A percentile compares a stretch with the other conserved stretches of the same genome.
Evolutionary conservation across 768 basidiomycete species (phyloP).

Genomic region (Lepiota venenata): DNA sequence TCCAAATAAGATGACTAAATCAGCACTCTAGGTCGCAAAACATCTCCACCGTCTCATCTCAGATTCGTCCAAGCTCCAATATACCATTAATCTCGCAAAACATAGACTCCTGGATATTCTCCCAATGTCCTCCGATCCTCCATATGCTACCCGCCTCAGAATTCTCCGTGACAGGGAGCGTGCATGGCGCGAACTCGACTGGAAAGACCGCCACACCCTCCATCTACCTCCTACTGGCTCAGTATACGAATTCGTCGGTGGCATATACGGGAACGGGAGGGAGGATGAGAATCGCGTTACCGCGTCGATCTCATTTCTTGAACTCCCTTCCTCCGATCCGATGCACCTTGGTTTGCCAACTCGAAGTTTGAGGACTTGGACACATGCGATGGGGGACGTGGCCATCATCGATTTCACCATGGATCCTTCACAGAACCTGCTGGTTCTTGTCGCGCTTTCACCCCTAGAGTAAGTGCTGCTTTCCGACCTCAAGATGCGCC

Average conservation of each 20-base stretch:
- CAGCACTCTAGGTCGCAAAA: constrained; percentile 33
- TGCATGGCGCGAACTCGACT: constrained; percentile 44
- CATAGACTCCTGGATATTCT: constrained; percentile 39
- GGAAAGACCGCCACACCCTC: constrained; percentile 33
- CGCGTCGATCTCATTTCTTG: constrained; percentile 45
- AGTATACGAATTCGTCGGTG: constrained; percentile 49
- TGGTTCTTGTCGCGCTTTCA: constrained; percentile 45
- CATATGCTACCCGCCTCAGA: constrained; percentile 38
- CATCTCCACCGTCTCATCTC: constrained; percentile 32
- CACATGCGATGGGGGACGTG: constrained; percentile 37
- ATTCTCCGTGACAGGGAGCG: constrained; percentile 39
- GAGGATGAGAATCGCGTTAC: constrained; percentile 39
- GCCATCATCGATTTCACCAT: constrained; percentile 54
- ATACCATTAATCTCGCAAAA: constrained; percentile 46
- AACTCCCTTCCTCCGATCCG: constrained; percentile 37
- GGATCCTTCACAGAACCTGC: constrained; percentile 51
- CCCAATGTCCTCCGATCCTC: constrained; percentile 23
- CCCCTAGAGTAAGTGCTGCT: constrained; percentile 33
- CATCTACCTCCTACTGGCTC: constrained; percentile 41
- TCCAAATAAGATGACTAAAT: not conserved
- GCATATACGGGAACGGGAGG: constrained; percentile 46
- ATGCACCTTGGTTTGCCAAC: constrained; percentile 18
- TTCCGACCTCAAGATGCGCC: not conserved
- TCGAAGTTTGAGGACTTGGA: constrained; percentile 34
- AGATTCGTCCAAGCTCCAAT: constrained; percentile 44